phyloP scores from a whole-genome alignment of 1,139 yeast genomes.

The Candida tetrigidarum region DNA sequence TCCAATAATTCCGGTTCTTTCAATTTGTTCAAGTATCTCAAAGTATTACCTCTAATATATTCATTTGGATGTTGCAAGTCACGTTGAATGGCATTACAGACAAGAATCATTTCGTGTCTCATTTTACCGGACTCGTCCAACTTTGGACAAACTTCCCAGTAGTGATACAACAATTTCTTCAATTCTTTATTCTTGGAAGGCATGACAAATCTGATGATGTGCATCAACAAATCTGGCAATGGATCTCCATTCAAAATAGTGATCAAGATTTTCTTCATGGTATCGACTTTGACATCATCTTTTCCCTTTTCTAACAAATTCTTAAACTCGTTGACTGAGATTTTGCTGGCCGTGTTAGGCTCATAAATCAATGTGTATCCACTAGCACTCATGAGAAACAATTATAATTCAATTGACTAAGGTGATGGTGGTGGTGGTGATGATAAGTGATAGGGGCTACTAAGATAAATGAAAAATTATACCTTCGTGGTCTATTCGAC shows the following conservation, averaged over 20 bases:
- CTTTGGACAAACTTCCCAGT: constrained; percentile 99
- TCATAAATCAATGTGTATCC: constrained; percentile 80
- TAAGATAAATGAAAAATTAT: too few species aligned
- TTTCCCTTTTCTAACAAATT: constrained; percentile 84
- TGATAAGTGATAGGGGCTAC: too few species aligned
- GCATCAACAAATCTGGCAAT: constrained; percentile 96
- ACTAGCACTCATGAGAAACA: constrained; percentile 43
- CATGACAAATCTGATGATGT: constrained; percentile 95
- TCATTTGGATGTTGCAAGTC: constrained; percentile 99
- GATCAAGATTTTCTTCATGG: constrained; percentile 87
- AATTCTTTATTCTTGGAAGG: constrained; percentile 91
- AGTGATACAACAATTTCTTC: constrained; percentile 90
- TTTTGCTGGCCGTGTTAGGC: constrained; percentile 72
- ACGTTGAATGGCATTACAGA: constrained; percentile 96
- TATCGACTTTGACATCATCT: constrained; percentile 84
- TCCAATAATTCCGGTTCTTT: constrained; percentile 94
- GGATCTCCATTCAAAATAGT: constrained; percentile 93
- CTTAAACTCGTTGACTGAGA: constrained; percentile 77
- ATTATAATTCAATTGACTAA: constrained; percentile 5
- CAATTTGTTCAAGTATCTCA: constrained; percentile 88
- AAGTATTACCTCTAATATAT: constrained; percentile 92
- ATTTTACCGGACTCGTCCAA: constrained; percentile 85
- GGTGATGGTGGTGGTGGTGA: not conserved
- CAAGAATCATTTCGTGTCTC: constrained; percentile 98
- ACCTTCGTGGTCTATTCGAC: not conserved